phyloP scores from a whole-genome alignment of 1,284 basidiomycete species.

The Irpex lacteus region DNA sequence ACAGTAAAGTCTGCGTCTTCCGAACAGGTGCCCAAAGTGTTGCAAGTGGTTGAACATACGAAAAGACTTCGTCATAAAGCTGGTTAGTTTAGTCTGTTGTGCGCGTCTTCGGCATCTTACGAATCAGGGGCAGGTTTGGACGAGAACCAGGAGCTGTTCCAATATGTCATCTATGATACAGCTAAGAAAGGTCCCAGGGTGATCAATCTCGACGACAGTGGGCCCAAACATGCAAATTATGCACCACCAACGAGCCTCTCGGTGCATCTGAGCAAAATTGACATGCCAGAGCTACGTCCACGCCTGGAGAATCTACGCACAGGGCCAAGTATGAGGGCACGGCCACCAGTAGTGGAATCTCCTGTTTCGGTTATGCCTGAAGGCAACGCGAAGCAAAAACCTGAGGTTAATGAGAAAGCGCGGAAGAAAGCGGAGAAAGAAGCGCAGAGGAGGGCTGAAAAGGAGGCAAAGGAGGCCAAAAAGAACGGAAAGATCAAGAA shows the following conservation, averaged over 20 bases:
- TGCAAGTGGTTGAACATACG: constrained; percentile 76
- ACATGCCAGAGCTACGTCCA: constrained; percentile 77
- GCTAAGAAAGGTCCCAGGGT: constrained; percentile 53
- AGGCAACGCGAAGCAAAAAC: constrained; percentile 13
- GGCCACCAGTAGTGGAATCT: not conserved
- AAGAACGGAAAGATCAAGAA: constrained; percentile 23
- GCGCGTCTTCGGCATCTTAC: not conserved
- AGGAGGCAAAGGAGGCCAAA: constrained; percentile 25
- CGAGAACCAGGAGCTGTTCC: constrained; percentile 66
- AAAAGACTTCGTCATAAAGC: constrained; percentile 73
- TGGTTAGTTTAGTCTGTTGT: constrained; percentile 38
- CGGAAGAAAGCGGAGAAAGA: constrained; percentile 11
- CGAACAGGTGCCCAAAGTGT: constrained; percentile 70
- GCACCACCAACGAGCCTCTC: constrained; percentile 62
- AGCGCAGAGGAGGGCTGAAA: constrained; percentile 21
- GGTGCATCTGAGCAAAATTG: constrained; percentile 78
- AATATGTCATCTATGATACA: constrained; percentile 74
- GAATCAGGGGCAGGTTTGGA: constrained; percentile 37
- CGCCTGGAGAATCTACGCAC: constrained; percentile 20
- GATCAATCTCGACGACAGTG: constrained; percentile 60
- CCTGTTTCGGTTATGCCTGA: not conserved
- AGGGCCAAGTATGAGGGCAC: constrained; percentile 1
- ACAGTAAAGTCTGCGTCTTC: constrained; percentile 65
- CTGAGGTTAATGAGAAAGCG: constrained; percentile 2
- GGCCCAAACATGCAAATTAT: constrained; percentile 42